These are phyloP conservation scores for Rehmannia glutinosa DNA, from an alignment of 257 asterid genomes.

Conservation along the genomic window DNA sequence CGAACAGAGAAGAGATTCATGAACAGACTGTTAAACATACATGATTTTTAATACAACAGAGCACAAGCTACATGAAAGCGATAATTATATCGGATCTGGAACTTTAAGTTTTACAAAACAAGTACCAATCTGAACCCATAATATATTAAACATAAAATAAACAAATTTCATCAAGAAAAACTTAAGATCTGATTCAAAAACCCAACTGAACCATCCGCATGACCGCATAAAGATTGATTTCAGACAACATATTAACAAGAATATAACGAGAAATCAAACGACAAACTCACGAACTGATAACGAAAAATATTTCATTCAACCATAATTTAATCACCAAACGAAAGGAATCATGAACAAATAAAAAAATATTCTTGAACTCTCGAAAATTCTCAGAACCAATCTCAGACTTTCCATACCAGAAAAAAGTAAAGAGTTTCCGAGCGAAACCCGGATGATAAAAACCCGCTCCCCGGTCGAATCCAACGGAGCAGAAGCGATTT, in stretches of 20 bases:
- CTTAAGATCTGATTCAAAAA: constrained; percentile 14
- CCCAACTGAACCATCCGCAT: neutral
- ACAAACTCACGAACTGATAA: neutral
- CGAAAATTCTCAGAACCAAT: neutral
- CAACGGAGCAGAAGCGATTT: constrained; percentile 15
- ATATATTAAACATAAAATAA: neutral
- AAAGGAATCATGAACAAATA: neutral
- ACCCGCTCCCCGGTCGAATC: constrained; percentile 15
- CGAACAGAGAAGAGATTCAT: neutral
- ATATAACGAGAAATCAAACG: neutral
- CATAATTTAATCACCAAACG: neutral
- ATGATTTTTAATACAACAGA: neutral
- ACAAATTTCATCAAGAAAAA: neutral
- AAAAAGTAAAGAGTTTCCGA: neutral
- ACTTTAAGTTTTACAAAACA: neutral
- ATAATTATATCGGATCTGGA: constrained; percentile 8
- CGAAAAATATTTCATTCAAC: neutral
- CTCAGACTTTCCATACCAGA: constrained; percentile 8
- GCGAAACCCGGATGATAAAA: constrained; percentile 15
- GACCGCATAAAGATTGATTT: neutral
- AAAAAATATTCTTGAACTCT: constrained; percentile 6
- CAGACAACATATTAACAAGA: neutral
- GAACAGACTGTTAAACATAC: neutral
- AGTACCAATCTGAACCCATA: neutral
- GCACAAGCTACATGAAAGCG: neutral